Evolutionary conservation across 2,329 filamentous ascomycete species (phyloP), one percentile per base, ranked within the genome.

Genomic region (Exophiala sideris): DNA sequence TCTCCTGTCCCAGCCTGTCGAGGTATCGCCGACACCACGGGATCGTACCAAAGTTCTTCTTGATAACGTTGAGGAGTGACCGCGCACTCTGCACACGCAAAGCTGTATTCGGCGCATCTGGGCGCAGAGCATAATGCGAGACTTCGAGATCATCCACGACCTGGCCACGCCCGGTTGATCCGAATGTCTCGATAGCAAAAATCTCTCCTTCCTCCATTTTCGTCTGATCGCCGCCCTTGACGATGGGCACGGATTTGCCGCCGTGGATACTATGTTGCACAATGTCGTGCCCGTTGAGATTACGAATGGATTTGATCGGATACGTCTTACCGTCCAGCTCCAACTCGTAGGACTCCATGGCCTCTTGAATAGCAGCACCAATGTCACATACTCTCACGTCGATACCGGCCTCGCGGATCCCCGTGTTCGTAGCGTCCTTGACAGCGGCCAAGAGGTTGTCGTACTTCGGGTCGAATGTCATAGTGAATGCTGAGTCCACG

Each of bases 121-220:
- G 72, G 58, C 81, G 78, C 70, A 87, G 85, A 42, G 89, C 91
- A 66, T 96, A 97, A 72, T 96, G 91, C 40, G 90, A 96, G 14
- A 85, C 83, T 77, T 95, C 91, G 71, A 84, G 87, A 73, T 96
- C 89, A 67, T 96, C 91, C 61, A 84, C 78, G 52, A 96, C 89
- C 67, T 89, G 88, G 61, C 91, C 91, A 69, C 89, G 91, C 60
- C 91, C 92, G 18, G 91, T 96, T 70, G 87, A 94, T 57, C 91
- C 92, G 71, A 96, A 96, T 0, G 91, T 96, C 76, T 96, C 91
- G 64, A 96, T 95, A 61, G 91, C 91, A 71, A 95, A 97, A 14
- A 91, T 86, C 68, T 97, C 91, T 39, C 91, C 91, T 73, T 96
- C 92, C 75, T 96, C 91, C 92, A 97, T 97, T 80, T 95, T 96